These are phyloP conservation scores for Pythium rishiriense DNA, from an alignment of 352 stramenopile species.

Conservation along the genomic window DNA sequence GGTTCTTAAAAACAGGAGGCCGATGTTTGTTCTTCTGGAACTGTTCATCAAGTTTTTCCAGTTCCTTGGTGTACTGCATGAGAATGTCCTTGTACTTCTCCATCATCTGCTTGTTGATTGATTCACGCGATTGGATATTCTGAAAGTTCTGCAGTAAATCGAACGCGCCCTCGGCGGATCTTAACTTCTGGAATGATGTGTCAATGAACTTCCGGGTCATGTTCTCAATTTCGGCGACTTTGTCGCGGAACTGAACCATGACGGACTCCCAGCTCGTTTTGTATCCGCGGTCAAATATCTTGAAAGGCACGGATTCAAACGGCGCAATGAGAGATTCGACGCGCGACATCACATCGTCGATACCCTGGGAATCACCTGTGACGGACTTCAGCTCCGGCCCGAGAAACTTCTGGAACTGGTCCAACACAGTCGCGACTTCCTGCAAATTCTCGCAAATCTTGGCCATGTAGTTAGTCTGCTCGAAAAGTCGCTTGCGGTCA, in stretches of 20 bases:
- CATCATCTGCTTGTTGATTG: constrained; percentile 97
- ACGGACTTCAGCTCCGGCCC: constrained; percentile 95
- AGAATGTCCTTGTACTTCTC: constrained; percentile 97
- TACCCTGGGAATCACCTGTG: constrained; percentile 92
- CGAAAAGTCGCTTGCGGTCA: constrained; percentile 93
- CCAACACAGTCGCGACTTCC: constrained; percentile 91
- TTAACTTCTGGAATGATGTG: constrained; percentile 94
- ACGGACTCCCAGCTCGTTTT: constrained; percentile 94
- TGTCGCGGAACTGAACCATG: constrained; percentile 93
- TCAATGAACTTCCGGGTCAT: constrained; percentile 96
- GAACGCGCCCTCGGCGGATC: constrained; percentile 93
- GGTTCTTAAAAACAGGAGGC: constrained; percentile 93
- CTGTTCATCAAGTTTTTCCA: constrained; percentile 89
- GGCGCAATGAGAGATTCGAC: constrained; percentile 85
- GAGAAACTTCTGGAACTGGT: constrained; percentile 96
- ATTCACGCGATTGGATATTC: constrained; percentile 94
- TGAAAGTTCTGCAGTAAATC: constrained; percentile 97
- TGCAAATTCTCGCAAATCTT: constrained; percentile 94
- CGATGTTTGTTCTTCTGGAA: constrained; percentile 85
- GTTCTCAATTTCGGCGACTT: constrained; percentile 94
- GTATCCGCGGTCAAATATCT: constrained; percentile 94
- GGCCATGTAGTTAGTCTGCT: constrained; percentile 97
- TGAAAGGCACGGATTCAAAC: constrained; percentile 90
- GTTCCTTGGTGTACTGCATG: constrained; percentile 95
- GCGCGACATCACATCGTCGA: constrained; percentile 92